Evolutionary conservation across 371 early-diverging fungal genomes (phyloP).

Genomic region (Enterospora canceri): DNA sequence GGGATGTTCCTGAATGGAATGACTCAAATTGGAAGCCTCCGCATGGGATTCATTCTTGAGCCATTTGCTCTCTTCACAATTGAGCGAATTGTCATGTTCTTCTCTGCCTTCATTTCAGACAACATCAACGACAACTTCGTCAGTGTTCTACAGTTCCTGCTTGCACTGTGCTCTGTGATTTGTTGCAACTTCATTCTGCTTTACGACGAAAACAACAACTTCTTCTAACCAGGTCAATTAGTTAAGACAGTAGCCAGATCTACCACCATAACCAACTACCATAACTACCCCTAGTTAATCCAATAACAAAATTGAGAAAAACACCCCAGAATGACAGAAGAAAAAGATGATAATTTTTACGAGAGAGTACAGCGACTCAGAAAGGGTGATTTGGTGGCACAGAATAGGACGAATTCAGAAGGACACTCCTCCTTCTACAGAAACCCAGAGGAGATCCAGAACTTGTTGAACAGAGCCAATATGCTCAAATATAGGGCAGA

Average conservation of each 20-base stretch:
- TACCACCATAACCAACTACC: too few species aligned
- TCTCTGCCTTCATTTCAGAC: neutral
- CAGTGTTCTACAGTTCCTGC: neutral
- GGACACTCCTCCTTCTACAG: neutral
- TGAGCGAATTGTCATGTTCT: neutral
- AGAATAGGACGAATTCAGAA: neutral
- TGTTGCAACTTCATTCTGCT: neutral
- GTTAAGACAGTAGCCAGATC: too few species aligned
- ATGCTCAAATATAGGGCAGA: neutral
- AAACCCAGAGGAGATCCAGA: neutral
- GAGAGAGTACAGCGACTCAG: neutral
- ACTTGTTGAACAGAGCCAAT: neutral
- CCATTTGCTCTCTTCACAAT: neutral
- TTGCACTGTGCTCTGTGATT: neutral
- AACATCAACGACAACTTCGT: neutral
- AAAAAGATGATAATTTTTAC: neutral
- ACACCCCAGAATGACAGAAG: neutral
- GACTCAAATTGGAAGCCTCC: neutral
- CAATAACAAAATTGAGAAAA: too few species aligned
- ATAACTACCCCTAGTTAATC: too few species aligned
- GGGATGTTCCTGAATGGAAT: neutral
- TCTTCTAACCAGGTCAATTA: too few species aligned
- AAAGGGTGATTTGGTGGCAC: neutral
- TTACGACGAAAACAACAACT: neutral
- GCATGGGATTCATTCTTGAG: neutral